A percentile compares a stretch with the other conserved stretches of the same genome.
phyloP scores from a whole-genome alignment of 1,284 basidiomycete genomes.

The Ceratobasidium sp. region DNA sequence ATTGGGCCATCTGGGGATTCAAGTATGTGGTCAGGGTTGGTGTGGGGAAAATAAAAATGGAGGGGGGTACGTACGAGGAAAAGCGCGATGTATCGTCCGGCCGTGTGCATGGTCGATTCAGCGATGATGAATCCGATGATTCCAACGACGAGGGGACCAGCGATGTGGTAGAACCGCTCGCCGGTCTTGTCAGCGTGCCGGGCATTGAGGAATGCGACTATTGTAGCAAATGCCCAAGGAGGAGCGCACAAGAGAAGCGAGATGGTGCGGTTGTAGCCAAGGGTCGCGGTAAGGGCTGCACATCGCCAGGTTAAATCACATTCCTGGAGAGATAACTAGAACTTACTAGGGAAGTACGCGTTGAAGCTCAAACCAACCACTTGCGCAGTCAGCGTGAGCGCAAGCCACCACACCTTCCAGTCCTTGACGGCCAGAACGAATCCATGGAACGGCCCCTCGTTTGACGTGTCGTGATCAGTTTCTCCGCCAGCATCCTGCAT shows the following conservation, averaged over 20 bases:
- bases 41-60: not conserved
- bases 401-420: constrained; percentile 75
- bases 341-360: constrained; percentile 68
- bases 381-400: constrained; percentile 65
- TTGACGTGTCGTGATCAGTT: constrained; percentile 54
- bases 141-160: constrained; percentile 65
- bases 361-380: constrained; percentile 73
- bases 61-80: constrained; percentile 51
- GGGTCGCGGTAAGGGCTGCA: constrained; percentile 62
- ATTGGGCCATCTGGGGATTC: constrained; percentile 66
- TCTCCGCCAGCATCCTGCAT: constrained; percentile 60
- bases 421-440: constrained; percentile 70
- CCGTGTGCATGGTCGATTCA: constrained; percentile 72
- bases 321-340: not conserved
- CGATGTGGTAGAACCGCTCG: constrained; percentile 74
- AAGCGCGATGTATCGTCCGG: constrained; percentile 76
- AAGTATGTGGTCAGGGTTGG: constrained; percentile 13
- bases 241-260: constrained; percentile 79
- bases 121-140: constrained; percentile 79
- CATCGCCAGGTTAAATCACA: too few species aligned
- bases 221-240: constrained; percentile 75
- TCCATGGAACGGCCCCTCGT: constrained; percentile 56
- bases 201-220: constrained; percentile 51
- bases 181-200: constrained; percentile 73
- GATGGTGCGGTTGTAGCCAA: constrained; percentile 68